Evolutionary conservation across 202 grass and related monocot species (phyloP), one percentile per base, ranked within the genome.

Genomic region (Setaria viridis): DNA sequence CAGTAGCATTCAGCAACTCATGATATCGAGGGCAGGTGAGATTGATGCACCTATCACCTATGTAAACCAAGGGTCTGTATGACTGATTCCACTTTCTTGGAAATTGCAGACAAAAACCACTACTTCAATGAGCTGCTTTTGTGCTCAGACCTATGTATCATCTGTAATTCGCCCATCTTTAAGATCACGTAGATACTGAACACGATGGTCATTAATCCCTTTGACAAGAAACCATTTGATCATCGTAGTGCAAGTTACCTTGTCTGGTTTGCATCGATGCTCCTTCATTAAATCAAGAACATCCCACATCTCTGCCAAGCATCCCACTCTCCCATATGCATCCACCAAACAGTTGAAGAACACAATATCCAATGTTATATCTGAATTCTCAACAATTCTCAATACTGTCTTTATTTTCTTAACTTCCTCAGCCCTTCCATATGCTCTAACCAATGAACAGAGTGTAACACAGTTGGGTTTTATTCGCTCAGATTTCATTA

Each of bases 261-360:
- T 99, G 87, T 96, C 90, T 70, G 96, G 90, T 12, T 76, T 87
- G 74, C 88, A 91, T 21, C 67, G 66, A 45, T 69, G 85, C 46
- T 60, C 68, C 82, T 91, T 93, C 96, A 96, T 99, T 88, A 95
- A 87, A 85, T 93, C 90, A 55, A 99, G 85, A 87, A 92, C 80
- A 48, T 88, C 91, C 87, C 90, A 90, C 96, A 96, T 99, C 79
- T 96, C 93, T 19, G 80, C 90, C 80, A 99, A 99, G 76, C 88
- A 91, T 19, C 82, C 96, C n/a, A 90, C 84, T 73, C 93, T 92
- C 78, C 93, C 93, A 93, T 94, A 94, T 41, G 93, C 91, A 80
- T 99, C 96, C n/a, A 94, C 93, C 90, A 99, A 94, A 86, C 96
- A 99, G 84, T 99, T 99, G 50, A 94, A 96, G 76, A 99, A 96